Conservation (phyloP, 139 green algal species). For the Chlamydomonas sp. region DNA sequence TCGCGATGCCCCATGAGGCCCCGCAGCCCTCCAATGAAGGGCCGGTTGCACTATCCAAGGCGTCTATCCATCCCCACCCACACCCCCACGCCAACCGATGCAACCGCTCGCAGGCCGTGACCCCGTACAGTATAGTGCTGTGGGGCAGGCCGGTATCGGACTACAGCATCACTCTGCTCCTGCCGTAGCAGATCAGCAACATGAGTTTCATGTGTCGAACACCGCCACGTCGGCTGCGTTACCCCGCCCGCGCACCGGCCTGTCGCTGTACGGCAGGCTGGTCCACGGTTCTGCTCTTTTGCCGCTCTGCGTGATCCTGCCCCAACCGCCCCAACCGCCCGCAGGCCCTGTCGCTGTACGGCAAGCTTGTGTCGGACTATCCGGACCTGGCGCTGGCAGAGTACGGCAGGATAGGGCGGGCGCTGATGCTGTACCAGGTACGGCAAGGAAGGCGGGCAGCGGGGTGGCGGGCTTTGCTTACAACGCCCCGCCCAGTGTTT, state of each 20-base stretch:
- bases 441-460: neutral
- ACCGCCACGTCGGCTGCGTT: too few species aligned
- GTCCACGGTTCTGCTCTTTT: neutral
- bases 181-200: too few species aligned
- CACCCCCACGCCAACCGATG: too few species aligned
- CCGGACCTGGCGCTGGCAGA: slow-evolving; percentile 68
- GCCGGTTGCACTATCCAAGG: too few species aligned
- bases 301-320: neutral
- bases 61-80: too few species aligned
- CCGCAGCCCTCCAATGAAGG: too few species aligned
- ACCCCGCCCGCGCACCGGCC: neutral
- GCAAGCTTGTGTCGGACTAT: slow-evolving; percentile 45
- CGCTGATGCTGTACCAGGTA: slow-evolving; percentile 73
- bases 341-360: slow-evolving; percentile 21
- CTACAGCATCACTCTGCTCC: too few species aligned
- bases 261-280: neutral
- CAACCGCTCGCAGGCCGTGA: too few species aligned
- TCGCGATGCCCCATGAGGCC: too few species aligned
- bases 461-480: neutral
- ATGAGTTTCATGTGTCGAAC: too few species aligned
- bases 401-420: slow-evolving; percentile 65
- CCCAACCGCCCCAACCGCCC: neutral
- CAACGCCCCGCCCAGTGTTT: neutral
- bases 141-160: too few species aligned
- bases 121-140: too few species aligned